Percentiles rank a stretch among this genome's conserved stretches.
Conservation (phyloP, 768 basidiomycete species). For the Serendipita sp. region DNA sequence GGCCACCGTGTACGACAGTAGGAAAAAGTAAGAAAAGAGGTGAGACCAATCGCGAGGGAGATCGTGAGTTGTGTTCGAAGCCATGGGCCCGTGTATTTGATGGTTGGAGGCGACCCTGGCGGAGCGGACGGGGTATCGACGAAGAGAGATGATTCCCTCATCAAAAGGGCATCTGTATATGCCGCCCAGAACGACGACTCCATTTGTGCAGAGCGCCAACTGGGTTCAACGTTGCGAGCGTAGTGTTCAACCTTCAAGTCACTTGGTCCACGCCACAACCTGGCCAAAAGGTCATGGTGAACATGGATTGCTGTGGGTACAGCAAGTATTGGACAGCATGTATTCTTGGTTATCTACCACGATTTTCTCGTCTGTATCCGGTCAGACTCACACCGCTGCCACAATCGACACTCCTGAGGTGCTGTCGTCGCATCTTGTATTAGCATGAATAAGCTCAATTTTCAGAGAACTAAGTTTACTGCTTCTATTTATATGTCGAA, state of each 20-base stretch:
- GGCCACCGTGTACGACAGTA: conserved; percentile 81
- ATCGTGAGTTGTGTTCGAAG: conserved; percentile 79
- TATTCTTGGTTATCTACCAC: too few species aligned
- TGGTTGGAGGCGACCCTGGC: conserved; percentile 49
- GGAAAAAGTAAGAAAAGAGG: conserved; percentile 76
- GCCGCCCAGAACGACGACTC: neutral
- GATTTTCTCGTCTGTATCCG: too few species aligned
- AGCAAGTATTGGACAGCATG: too few species aligned
- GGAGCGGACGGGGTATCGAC: conserved; percentile 32
- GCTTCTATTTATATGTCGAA: too few species aligned
- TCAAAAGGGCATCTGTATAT: neutral
- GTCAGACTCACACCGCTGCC: too few species aligned
- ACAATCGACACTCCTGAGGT: too few species aligned
- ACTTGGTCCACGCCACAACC: too few species aligned
- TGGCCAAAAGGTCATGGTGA: too few species aligned
- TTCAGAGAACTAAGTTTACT: too few species aligned
- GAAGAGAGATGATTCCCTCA: conserved; percentile 11
- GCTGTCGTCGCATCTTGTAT: too few species aligned
- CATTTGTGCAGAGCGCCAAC: neutral
- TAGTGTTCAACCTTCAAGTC: neutral
- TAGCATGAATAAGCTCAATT: too few species aligned
- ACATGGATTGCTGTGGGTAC: too few species aligned
- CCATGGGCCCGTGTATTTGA: conserved; percentile 68
- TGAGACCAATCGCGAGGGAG: conserved; percentile 58
- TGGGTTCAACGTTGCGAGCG: neutral